Conservation (phyloP, 306 rosid genomes). For the Cucurbita pepo region DNA sequence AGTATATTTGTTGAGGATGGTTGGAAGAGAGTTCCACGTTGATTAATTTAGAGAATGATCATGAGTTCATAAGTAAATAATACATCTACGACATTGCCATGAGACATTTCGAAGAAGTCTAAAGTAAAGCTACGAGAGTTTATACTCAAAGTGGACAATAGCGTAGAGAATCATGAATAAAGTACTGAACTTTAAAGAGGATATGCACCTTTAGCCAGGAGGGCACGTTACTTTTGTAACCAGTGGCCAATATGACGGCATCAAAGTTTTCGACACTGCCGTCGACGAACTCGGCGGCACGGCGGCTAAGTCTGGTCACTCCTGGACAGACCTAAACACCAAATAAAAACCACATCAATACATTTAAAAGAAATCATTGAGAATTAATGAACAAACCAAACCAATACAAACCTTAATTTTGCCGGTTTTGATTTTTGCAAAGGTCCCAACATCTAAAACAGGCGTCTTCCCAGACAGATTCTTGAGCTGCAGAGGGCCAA, state of each 20-base stretch:
- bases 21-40: too few species aligned
- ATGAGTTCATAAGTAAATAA: too few species aligned
- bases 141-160: too few species aligned
- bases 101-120: too few species aligned
- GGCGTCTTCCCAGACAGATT: conserved; percentile 71
- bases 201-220: conserved; percentile 10
- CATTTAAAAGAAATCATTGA: neutral
- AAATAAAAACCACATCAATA: neutral
- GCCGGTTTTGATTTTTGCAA: conserved; percentile 57
- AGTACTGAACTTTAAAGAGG: neutral
- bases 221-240: conserved; percentile 15
- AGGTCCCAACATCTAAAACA: conserved; percentile 86
- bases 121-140: too few species aligned
- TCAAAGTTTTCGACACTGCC: conserved; percentile 5
- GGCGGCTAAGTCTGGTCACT: neutral
- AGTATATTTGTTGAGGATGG: too few species aligned
- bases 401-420: conserved; percentile 42
- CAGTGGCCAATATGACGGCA: conserved; percentile 9
- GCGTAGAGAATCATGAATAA: too few species aligned
- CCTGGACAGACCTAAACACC: neutral
- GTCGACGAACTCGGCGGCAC: conserved; percentile 1
- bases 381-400: neutral
- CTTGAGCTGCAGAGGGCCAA: conserved; percentile 83
- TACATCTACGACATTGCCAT: too few species aligned
- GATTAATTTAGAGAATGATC: too few species aligned